These are phyloP conservation scores for Cutaneotrichosporon sp. DNA, from an alignment of 1,284 basidiomycete genomes.

Conservation along the genomic window DNA sequence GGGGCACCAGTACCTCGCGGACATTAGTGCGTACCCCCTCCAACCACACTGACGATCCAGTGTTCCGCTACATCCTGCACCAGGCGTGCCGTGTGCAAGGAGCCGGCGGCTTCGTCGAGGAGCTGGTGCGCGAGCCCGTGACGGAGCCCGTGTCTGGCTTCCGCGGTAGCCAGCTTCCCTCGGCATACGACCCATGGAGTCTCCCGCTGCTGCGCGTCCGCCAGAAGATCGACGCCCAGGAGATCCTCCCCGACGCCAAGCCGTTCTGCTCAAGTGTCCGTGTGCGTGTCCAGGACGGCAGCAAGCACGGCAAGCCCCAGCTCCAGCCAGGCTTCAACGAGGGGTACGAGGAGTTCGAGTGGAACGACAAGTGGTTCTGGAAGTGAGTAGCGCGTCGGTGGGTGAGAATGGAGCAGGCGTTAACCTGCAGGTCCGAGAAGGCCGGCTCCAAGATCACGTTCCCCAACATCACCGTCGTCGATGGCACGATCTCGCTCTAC, in stretches of 20 bases:
- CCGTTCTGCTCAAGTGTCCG: slow-evolving; percentile 4
- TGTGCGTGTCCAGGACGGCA: slow-evolving; percentile 3
- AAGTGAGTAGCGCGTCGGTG: not conserved
- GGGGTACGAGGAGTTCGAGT: not conserved
- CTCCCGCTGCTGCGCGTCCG: slow-evolving; percentile 8
- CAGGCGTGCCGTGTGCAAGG: not conserved
- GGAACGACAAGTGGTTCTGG: slow-evolving; percentile 15
- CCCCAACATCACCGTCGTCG: slow-evolving; percentile 11
- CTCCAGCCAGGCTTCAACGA: not conserved
- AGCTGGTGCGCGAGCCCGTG: not conserved
- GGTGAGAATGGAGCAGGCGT: not conserved
- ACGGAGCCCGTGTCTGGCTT: not conserved
- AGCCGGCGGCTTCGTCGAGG: not conserved
- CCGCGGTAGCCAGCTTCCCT: not conserved
- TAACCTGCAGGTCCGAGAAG: not conserved
- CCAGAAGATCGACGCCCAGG: not conserved
- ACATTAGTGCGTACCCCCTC: slow-evolving; percentile 2
- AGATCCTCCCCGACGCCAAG: not conserved
- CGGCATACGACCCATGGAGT: slow-evolving; percentile 6
- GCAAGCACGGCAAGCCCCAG: not conserved
- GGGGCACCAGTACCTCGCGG: slow-evolving; percentile 14
- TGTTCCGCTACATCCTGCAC: slow-evolving; percentile 6
- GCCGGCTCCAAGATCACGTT: slow-evolving; percentile 12
- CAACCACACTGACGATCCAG: not conserved
- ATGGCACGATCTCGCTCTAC: slow-evolving; percentile 10